phyloP scores from a whole-genome alignment of 148 eudicot genomes.

The Vaccinium myrtillus region DNA sequence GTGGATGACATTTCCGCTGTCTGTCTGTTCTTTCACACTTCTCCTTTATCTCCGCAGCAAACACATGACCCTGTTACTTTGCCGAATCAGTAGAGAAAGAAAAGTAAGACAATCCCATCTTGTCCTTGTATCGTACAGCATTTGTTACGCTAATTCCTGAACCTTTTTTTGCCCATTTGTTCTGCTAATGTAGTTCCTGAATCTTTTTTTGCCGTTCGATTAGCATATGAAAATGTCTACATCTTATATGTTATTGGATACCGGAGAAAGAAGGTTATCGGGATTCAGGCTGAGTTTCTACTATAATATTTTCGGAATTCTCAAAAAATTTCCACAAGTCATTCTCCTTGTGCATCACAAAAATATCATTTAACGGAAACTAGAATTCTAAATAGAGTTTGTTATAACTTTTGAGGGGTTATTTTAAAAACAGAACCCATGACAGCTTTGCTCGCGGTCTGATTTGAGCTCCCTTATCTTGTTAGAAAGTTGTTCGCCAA shows the following conservation, averaged over 20 bases:
- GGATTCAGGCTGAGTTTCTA: neutral
- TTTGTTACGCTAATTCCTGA: neutral
- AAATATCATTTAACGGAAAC: no score
- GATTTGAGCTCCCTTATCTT: neutral
- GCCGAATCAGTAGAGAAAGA: conserved; percentile 18
- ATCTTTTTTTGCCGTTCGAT: neutral
- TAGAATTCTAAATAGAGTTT: no score
- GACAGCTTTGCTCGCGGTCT: neutral
- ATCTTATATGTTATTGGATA: neutral
- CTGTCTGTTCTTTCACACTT: conserved; percentile 68
- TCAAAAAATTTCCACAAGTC: no score
- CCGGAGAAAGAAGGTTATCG: neutral
- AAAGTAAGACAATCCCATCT: neutral
- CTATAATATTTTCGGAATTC: no score
- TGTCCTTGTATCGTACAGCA: neutral
- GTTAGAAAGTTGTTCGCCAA: neutral
- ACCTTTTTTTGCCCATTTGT: neutral
- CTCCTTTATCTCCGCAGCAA: conserved; percentile 20
- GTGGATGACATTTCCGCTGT: conserved; percentile 80
- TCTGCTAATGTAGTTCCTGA: neutral
- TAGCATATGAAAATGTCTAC: no score
- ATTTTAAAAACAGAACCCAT: neutral
- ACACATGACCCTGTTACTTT: conserved; percentile 29
- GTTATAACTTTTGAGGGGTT: no score
- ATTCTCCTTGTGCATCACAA: no score